Evolutionary conservation across 163 green algal genomes (phyloP).

Genomic region (Volvox carteri): DNA sequence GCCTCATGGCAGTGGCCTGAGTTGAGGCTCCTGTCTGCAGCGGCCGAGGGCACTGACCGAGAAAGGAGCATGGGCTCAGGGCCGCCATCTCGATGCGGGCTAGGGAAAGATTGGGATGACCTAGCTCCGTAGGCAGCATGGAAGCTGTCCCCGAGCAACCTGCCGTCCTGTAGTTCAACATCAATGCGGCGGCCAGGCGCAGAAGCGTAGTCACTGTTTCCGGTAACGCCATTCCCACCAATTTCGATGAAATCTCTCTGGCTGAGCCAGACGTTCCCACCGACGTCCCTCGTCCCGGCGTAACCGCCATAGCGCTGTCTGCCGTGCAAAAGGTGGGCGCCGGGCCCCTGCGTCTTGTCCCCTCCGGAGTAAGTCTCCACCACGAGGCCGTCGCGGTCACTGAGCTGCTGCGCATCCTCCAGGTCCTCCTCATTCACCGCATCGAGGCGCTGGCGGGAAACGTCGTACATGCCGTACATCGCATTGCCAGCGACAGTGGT

Average conservation of each 20-base stretch:
- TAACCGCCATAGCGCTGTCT: neutral
- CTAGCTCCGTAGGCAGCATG: neutral
- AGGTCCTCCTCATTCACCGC: conserved; percentile 42
- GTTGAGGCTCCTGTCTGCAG: neutral
- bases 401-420: conserved; percentile 15
- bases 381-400: neutral
- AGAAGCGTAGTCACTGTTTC: neutral
- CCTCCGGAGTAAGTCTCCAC: neutral
- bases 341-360: neutral
- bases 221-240: neutral
- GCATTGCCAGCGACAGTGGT: neutral
- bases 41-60: neutral
- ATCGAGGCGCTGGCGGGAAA: neutral
- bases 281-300: neutral
- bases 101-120: neutral
- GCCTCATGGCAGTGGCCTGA: neutral
- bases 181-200: neutral
- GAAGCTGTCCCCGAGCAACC: neutral
- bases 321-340: neutral
- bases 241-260: neutral
- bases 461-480: conserved; percentile 8
- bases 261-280: neutral
- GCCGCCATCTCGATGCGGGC: neutral
- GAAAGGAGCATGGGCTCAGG: neutral
- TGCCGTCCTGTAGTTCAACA: neutral